phyloP scores from a whole-genome alignment of 2,329 filamentous ascomycete genomes.

The Hymenoscyphus salicellus region DNA sequence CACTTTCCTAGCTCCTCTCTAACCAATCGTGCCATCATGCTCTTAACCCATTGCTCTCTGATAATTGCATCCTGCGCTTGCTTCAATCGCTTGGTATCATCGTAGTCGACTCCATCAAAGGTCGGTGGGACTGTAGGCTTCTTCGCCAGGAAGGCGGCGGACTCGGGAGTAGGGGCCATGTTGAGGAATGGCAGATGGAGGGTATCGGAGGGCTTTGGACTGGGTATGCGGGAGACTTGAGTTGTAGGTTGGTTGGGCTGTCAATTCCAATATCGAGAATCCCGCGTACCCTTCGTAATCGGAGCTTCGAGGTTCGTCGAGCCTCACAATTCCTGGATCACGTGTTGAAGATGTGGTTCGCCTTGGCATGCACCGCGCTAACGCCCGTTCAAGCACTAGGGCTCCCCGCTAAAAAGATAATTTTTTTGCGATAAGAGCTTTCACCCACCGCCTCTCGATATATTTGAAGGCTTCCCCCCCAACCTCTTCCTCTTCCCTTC shows the following conservation, averaged over 20 bases:
- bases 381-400: constrained; percentile 9
- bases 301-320: neutral
- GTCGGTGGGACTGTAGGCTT: constrained; percentile 80
- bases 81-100: constrained; percentile 77
- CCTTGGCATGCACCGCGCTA: constrained; percentile 5
- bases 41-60: constrained; percentile 82
- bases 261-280: constrained; percentile 5
- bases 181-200: constrained; percentile 1
- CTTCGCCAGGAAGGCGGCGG: constrained; percentile 74
- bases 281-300: neutral
- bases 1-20: constrained; percentile 82
- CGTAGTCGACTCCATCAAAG: constrained; percentile 84
- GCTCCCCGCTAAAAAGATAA: constrained; percentile 24
- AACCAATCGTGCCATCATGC: constrained; percentile 84
- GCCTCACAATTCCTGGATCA: neutral
- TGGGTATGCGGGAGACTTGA: constrained; percentile 10
- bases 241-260: constrained; percentile 3
- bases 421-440: constrained; percentile 30
- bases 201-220: neutral
- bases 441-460: constrained; percentile 22
- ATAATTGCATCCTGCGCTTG: constrained; percentile 78
- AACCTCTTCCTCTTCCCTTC: constrained; percentile 19
- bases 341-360: neutral
- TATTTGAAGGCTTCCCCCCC: constrained; percentile 19
- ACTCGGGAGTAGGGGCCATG: constrained; percentile 78